Percentiles rank a stretch among this genome's conserved stretches.
phyloP scores from a whole-genome alignment of 352 stramenopile species.

The Globisporangium cederbergense region DNA sequence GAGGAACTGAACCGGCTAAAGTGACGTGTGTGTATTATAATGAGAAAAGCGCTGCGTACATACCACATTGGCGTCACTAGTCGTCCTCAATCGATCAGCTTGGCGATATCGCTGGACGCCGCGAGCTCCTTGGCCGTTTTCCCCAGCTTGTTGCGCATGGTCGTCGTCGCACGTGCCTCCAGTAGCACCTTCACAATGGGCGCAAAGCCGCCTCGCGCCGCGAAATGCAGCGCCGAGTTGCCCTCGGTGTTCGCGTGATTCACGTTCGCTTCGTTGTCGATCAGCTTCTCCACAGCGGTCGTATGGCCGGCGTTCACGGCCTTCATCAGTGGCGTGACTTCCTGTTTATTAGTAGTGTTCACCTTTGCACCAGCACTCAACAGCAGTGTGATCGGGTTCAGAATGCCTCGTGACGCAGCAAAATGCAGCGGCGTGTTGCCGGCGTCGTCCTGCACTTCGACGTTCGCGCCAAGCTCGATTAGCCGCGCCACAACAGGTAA shows the following conservation, averaged over 20 bases:
- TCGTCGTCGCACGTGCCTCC: constrained; percentile 42
- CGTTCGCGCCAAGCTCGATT: constrained; percentile 68
- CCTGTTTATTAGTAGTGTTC: constrained; percentile 66
- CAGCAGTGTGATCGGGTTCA: constrained; percentile 82
- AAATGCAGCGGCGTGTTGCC: constrained; percentile 87
- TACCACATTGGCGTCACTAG: background rate
- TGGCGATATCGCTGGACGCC: constrained; percentile 50
- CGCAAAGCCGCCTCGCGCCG: constrained; percentile 74
- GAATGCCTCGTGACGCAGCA: constrained; percentile 70
- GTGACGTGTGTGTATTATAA: background rate
- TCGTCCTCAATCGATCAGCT: constrained; percentile 39
- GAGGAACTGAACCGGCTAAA: constrained; percentile 22
- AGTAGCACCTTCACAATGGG: constrained; percentile 68
- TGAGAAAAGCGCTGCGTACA: background rate
- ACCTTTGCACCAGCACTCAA: constrained; percentile 76
- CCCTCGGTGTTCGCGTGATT: constrained; percentile 67
- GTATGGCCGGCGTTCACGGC: constrained; percentile 76
- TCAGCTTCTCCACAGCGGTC: constrained; percentile 84
- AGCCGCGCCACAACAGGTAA: constrained; percentile 59
- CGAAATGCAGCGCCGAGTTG: constrained; percentile 84
- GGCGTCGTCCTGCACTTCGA: constrained; percentile 80
- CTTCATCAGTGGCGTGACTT: constrained; percentile 86
- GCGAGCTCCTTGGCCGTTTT: constrained; percentile 78
- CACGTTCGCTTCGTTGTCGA: constrained; percentile 72
- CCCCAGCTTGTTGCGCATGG: constrained; percentile 69